Evolutionary conservation across 2,329 filamentous ascomycete genomes (phyloP).

Genomic region (Fusarium sp.): DNA sequence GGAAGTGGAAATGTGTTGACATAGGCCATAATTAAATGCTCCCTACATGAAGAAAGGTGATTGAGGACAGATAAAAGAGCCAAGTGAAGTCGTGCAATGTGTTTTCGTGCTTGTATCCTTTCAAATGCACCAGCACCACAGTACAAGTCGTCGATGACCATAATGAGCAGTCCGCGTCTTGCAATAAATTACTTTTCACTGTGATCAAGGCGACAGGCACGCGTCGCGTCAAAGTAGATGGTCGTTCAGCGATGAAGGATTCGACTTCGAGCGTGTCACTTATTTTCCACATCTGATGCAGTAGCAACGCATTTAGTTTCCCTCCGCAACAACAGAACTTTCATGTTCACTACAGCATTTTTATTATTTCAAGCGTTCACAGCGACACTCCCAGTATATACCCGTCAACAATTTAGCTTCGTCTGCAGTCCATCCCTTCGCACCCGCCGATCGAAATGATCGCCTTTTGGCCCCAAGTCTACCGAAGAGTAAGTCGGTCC

Average conservation of each 20-base stretch:
- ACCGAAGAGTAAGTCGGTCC: not conserved
- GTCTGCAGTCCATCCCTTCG: not conserved
- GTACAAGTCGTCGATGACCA: too few relatives aligned
- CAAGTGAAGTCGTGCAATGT: not conserved
- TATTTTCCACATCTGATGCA: not conserved
- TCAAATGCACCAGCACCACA: not conserved
- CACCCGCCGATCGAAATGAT: not conserved
- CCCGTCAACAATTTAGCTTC: rapidly evolving
- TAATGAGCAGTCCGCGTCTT: not conserved
- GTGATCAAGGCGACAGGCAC: rapidly evolving
- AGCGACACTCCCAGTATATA: rapidly evolving
- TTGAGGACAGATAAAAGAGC: not conserved
- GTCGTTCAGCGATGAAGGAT: rapidly evolving
- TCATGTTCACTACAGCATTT: not conserved
- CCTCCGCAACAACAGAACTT: not conserved
- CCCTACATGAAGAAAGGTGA: not conserved
- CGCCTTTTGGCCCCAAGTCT: too few relatives aligned
- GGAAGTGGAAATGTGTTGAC: too few relatives aligned
- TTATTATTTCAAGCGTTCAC: rapidly evolving
- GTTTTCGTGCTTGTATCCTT: not conserved
- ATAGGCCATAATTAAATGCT: too few relatives aligned
- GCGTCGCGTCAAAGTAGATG: rapidly evolving
- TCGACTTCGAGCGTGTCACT: not conserved
- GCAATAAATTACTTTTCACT: rapidly evolving
- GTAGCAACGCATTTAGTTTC: not conserved